These are phyloP conservation scores for Prunus salicina DNA, from an alignment of 306 rosid species.

Conservation along the genomic window DNA sequence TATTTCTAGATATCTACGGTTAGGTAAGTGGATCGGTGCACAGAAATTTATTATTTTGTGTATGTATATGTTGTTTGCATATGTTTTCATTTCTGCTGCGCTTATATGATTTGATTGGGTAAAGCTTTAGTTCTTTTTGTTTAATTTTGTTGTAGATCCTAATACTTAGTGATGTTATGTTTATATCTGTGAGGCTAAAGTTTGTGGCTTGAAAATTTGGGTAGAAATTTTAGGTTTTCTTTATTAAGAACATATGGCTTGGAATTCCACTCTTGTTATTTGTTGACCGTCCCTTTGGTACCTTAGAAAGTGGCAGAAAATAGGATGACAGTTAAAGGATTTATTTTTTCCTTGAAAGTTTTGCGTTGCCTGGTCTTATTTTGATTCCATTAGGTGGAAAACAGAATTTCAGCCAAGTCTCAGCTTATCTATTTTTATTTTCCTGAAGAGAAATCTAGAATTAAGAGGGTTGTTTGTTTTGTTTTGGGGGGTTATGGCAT, in stretches of 20 bases:
- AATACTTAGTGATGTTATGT: neutral
- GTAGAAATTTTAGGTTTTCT: neutral
- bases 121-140: neutral
- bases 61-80: neutral
- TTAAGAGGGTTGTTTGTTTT: neutral
- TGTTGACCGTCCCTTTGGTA: neutral
- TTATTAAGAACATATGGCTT: neutral
- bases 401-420: neutral
- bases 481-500: neutral
- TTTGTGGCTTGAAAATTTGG: neutral
- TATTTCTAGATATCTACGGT: conserved; percentile 12
- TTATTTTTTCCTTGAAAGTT: neutral
- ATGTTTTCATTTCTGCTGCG: neutral
- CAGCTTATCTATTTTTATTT: neutral
- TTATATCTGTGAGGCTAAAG: neutral
- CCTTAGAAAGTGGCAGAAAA: neutral
- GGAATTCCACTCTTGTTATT: neutral
- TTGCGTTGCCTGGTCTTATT: neutral
- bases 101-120: neutral
- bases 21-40: conserved; percentile 9
- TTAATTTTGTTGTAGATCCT: neutral
- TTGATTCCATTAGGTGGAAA: neutral
- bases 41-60: neutral
- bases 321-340: neutral
- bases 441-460: neutral